Evolutionary conservation across 2,329 filamentous ascomycete species (phyloP).

Genomic region (Gnomoniopsis sp.): DNA sequence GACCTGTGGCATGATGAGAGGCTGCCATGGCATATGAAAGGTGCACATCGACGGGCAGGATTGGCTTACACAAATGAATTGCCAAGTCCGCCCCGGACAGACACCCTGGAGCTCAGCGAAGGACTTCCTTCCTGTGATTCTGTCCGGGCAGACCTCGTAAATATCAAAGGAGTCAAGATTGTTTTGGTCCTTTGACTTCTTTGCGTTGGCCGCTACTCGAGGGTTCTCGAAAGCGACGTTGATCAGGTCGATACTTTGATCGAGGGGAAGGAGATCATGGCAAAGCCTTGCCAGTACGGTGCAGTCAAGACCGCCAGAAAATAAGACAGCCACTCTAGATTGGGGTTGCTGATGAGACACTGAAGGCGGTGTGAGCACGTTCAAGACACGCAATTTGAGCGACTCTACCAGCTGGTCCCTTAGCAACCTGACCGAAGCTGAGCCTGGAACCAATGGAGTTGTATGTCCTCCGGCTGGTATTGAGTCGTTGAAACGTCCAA

Average conservation of each 20-base stretch:
- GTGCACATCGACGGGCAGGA: background rate
- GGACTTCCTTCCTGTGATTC: constrained; percentile 78
- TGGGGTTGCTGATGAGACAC: constrained; percentile 33
- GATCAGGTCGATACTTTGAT: constrained; percentile 77
- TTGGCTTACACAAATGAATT: constrained; percentile 67
- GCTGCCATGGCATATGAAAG: constrained; percentile 1
- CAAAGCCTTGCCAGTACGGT: constrained; percentile 78
- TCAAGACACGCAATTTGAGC: constrained; percentile 59
- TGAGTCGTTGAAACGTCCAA: constrained; percentile 49
- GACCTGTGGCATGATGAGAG: constrained; percentile 42
- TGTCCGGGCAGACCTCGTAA: constrained; percentile 86
- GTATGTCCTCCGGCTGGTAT: constrained; percentile 30
- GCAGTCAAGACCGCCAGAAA: constrained; percentile 93
- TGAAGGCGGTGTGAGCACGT: constrained; percentile 52
- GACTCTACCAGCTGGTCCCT: constrained; percentile 56
- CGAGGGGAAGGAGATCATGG: constrained; percentile 68
- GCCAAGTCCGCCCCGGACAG: constrained; percentile 72
- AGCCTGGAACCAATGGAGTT: constrained; percentile 34
- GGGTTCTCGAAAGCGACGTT: constrained; percentile 98
- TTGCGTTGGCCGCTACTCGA: constrained; percentile 58
- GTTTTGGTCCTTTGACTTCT: constrained; percentile 29
- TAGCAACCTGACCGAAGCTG: constrained; percentile 51
- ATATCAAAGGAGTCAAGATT: constrained; percentile 32
- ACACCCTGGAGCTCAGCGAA: constrained; percentile 67
- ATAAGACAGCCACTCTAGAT: constrained; percentile 73